A percentile compares a stretch with the other conserved stretches of the same genome.
Evolutionary conservation across 306 rosid genomes (phyloP).

Genomic region (Gastrolobium villosum): DNA sequence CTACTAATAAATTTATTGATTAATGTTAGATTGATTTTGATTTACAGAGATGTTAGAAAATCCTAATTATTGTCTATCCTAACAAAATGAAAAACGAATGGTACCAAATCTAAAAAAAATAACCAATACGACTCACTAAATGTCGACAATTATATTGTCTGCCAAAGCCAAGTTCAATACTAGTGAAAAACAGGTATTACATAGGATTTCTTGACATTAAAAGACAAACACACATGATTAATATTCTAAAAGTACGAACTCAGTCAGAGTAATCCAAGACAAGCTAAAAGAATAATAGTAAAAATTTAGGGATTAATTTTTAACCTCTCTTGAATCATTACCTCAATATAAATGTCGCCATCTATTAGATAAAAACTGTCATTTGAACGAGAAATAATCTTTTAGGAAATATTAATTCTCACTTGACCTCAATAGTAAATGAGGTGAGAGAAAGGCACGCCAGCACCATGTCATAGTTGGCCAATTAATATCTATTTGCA

Average conservation of each 20-base stretch:
- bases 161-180: not conserved
- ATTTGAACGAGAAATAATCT: not conserved
- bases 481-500: not conserved
- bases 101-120: not conserved
- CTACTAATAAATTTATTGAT: not conserved
- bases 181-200: not conserved
- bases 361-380: constrained; percentile 10
- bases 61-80: not conserved
- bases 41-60: too few species aligned
- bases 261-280: constrained; percentile 5
- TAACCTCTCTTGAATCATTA: constrained; percentile 25
- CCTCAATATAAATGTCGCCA: constrained; percentile 2
- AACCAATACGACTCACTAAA: not conserved
- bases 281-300: not conserved
- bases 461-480: too few species aligned
- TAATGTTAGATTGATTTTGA: too few species aligned
- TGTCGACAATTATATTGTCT: not conserved
- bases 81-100: not conserved
- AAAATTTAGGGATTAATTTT: not conserved
- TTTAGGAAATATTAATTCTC: not conserved
- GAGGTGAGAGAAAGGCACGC: too few species aligned
- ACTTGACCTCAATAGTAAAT: too few species aligned
- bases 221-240: not conserved
- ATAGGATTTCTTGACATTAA: not conserved
- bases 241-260: not conserved